Conservation (phyloP, 108 stramenopile genomes). For the Nitzschia palea region DNA sequence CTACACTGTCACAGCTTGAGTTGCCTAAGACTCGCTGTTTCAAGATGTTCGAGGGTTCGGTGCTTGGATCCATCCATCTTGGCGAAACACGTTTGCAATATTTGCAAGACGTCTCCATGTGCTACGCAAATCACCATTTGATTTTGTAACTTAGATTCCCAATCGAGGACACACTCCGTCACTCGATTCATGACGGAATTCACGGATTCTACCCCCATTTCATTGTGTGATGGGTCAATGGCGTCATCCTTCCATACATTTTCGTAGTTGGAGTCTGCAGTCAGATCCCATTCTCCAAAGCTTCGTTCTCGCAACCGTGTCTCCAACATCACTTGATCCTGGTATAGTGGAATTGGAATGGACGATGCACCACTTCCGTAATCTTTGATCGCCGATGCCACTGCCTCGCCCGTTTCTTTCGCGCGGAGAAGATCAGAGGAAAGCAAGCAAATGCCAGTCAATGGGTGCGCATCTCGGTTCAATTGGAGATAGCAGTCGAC, state of each 20-base stretch:
- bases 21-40: too few relatives aligned
- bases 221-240: conserved; percentile 56
- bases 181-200: conserved; percentile 67
- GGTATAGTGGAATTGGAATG: conserved; percentile 29
- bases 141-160: conserved; percentile 43
- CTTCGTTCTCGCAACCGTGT: conserved; percentile 76
- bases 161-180: conserved; percentile 48
- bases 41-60: conserved; percentile 74
- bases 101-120: conserved; percentile 91
- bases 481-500: conserved; percentile 19
- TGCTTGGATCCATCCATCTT: conserved; percentile 59
- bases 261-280: conserved; percentile 60
- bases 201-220: conserved; percentile 76
- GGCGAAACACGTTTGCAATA: conserved; percentile 80
- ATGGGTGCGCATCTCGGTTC: not conserved
- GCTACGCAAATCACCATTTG: conserved; percentile 70
- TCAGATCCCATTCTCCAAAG: conserved; percentile 78
- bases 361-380: not conserved
- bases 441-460: conserved; percentile 52
- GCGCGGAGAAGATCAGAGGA: conserved; percentile 58
- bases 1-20: too few relatives aligned
- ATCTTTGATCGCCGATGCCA: conserved; percentile 25
- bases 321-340: conserved; percentile 47
- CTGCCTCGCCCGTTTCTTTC: conserved; percentile 67
- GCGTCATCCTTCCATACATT: conserved; percentile 83